phyloP scores from a whole-genome alignment of 2,329 filamentous ascomycete species.

The Arthroderma sp. region DNA sequence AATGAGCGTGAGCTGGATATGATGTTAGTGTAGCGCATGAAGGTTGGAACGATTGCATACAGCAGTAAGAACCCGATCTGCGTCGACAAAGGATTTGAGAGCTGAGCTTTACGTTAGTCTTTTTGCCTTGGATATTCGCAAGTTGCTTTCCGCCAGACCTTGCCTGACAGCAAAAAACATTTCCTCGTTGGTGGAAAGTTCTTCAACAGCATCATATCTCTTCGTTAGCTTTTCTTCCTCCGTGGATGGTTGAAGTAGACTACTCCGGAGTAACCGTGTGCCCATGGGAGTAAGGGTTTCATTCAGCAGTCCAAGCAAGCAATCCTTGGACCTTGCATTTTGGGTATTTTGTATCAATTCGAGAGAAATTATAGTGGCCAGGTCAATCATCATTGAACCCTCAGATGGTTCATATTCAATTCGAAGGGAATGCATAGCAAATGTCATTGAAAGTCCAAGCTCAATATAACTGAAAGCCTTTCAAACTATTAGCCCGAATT shows the following conservation, averaged over 20 bases:
- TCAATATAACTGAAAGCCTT: constrained; percentile 75
- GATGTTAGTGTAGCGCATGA: background rate
- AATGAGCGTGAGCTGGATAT: constrained; percentile 57
- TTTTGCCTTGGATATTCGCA: background rate
- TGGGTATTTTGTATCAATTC: constrained; percentile 84
- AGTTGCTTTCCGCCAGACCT: constrained; percentile 33
- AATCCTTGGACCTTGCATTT: constrained; percentile 63
- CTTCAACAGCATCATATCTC: constrained; percentile 71
- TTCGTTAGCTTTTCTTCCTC: constrained; percentile 52
- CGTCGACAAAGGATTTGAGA: constrained; percentile 62
- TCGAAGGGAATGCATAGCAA: constrained; percentile 66
- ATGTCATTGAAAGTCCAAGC: constrained; percentile 51
- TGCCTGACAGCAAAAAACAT: constrained; percentile 68
- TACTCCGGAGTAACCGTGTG: constrained; percentile 65
- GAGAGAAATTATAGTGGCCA: constrained; percentile 71
- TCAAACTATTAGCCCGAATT: constrained; percentile 9
- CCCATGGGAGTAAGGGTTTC: constrained; percentile 83
- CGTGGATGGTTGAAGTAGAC: constrained; percentile 79
- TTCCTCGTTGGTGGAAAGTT: constrained; percentile 68
- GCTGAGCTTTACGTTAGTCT: constrained; percentile 30
- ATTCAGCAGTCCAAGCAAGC: constrained; percentile 74
- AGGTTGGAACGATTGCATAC: constrained; percentile 31
- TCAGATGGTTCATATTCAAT: constrained; percentile 80
- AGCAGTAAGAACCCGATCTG: constrained; percentile 65
- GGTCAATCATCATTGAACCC: constrained; percentile 90